These are phyloP conservation scores for Pyricularia sp. DNA, from an alignment of 2,329 filamentous ascomycete species.

Conservation along the genomic window DNA sequence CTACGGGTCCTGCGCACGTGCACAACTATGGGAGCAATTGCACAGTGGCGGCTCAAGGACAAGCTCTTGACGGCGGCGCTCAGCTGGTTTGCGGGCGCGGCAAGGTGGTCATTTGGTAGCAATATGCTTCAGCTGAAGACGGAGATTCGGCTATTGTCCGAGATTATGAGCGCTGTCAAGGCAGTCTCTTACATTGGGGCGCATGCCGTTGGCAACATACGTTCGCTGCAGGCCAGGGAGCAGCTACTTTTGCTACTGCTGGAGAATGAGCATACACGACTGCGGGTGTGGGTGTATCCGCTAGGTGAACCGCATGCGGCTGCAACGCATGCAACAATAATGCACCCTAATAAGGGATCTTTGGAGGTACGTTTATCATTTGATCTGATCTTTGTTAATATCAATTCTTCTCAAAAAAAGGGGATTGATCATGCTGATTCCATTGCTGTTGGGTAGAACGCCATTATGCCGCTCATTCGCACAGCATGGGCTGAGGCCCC, in stretches of 20 bases:
- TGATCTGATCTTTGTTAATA: background rate
- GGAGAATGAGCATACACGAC: slow-evolving; percentile 68
- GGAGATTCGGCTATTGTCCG: slow-evolving; percentile 67
- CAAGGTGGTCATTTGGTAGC: slow-evolving; percentile 90
- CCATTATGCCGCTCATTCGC: slow-evolving; percentile 51
- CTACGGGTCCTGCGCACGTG: slow-evolving; percentile 63
- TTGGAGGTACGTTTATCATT: slow-evolving; percentile 22
- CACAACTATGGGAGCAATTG: slow-evolving; percentile 47
- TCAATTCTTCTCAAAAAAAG: background rate
- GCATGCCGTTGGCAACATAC: slow-evolving; percentile 38
- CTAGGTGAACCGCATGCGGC: slow-evolving; percentile 42
- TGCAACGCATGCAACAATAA: slow-evolving; percentile 20
- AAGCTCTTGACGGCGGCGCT: slow-evolving; percentile 75
- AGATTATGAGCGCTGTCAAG: slow-evolving; percentile 57
- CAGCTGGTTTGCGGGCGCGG: slow-evolving; percentile 73
- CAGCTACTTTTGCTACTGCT: slow-evolving; percentile 69
- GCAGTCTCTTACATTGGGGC: slow-evolving; percentile 47
- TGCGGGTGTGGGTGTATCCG: slow-evolving; percentile 84
- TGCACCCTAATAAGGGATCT: slow-evolving; percentile 25
- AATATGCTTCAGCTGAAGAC: slow-evolving; percentile 90
- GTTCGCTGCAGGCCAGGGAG: slow-evolving; percentile 64
- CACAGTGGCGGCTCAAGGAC: slow-evolving; percentile 77
- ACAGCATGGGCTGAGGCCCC: slow-evolving; percentile 83
- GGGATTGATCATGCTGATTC: background rate
- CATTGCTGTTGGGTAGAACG: slow-evolving; percentile 7